A percentile compares a stretch with the other conserved stretches of the same genome.
Conservation (phyloP, 2,329 filamentous ascomycete genomes). For the Ascochyta viciae-villosae region DNA sequence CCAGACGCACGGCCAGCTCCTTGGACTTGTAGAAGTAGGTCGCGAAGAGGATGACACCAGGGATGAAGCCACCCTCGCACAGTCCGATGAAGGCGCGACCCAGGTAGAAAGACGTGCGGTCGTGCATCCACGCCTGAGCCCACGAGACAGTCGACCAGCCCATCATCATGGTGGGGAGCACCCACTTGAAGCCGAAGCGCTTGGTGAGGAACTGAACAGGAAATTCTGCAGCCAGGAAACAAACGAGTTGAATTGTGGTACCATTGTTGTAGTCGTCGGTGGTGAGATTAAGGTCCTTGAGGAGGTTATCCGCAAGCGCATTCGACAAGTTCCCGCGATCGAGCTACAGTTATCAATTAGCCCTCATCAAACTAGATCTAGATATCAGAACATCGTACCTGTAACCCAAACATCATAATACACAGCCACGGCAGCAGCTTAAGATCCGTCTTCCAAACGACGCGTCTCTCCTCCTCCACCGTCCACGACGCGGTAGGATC, state of each 20-base stretch:
- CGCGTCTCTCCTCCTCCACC: slow-evolving; percentile 60
- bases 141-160: slow-evolving; percentile 58
- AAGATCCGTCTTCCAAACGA: slow-evolving; percentile 59
- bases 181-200: slow-evolving; percentile 51
- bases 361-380: too few species aligned
- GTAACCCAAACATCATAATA: slow-evolving; percentile 56
- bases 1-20: slow-evolving; percentile 71
- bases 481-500: slow-evolving; percentile 64
- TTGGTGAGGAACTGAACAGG: slow-evolving; percentile 55
- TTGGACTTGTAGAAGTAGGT: slow-evolving; percentile 77
- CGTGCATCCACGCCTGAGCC: slow-evolving; percentile 71
- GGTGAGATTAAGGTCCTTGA: slow-evolving; percentile 39
- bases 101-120: slow-evolving; percentile 52
- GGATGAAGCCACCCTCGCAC: slow-evolving; percentile 62
- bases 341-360: slow-evolving; percentile 43
- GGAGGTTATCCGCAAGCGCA: slow-evolving; percentile 40
- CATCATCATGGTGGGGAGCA: slow-evolving; percentile 54
- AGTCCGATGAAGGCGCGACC: slow-evolving; percentile 52
- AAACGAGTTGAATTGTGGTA: slow-evolving; percentile 71
- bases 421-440: slow-evolving; percentile 39
- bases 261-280: slow-evolving; percentile 46
- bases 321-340: slow-evolving; percentile 54
- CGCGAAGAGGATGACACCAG: slow-evolving; percentile 69
- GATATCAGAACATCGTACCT: not conserved
- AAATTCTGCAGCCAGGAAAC: slow-evolving; percentile 71